Base-by-base conservation (phyloP, 805 yeast species). In the Tetrapisispora taiwanensis region DNA sequence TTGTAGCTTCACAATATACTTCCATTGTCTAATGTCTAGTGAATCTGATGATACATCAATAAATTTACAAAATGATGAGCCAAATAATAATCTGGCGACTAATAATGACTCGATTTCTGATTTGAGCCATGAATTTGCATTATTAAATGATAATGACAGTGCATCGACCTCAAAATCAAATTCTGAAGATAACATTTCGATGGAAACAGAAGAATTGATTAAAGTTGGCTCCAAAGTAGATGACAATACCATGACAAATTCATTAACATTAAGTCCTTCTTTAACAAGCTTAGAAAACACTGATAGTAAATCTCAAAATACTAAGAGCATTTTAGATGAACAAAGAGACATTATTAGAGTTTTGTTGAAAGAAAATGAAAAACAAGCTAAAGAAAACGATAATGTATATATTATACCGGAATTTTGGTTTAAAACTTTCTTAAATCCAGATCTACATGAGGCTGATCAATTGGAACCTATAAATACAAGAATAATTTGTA, bases 361-460 rank as follows among this genome's bases (percentile, higher is more conserved):
- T 13, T 38, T 59, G 10, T 41, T 55, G 27, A 39, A 48, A 12
- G 42, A 46, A 8, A 41, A 49, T 33, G 43, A 46, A 15, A 36
- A 26, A 15, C 38, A 42, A 8, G 55, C 54, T 3, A 51, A 62
- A 26, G 78, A 75, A 46, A 83, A 81, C 7, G 75, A 71, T 39
- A 58, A 48, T 28, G 71, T 73, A 53, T 75, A 63, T 51, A 65
- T 75, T 22, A 66, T 79, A 10, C 75, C 83, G 1, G 58, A 63
- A 13, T 58, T 51, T 1, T 79, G 76, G 71, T 60, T 70, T 19
- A 58, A 64, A 33, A 50, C 48, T 4, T 73, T 77, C 45, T 54
- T 74, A 24, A 59, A 65, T 34, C 49, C 58, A 7, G 55, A 63
- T 27, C 44, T 52, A 12, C 44, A 43, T 19, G 54, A 41, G 60